Evolutionary conservation across 2,329 filamentous ascomycete genomes (phyloP), one percentile per base, ranked within the genome.

Genomic region (Ambrosiella cleistominuta): DNA sequence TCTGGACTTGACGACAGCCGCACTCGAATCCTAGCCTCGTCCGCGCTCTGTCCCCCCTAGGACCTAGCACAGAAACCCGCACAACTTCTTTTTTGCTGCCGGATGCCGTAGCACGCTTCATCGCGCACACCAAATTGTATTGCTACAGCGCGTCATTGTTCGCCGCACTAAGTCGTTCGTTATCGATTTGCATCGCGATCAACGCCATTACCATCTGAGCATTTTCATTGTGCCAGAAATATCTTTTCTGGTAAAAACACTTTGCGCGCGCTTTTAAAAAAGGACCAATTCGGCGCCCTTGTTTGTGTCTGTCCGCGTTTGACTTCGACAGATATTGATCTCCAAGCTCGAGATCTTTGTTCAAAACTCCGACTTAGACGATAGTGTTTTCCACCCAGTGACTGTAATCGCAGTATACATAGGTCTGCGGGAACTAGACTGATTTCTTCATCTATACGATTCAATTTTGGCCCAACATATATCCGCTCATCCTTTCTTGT

Each of bases 1-100:
- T 42, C 15, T 49, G 45, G 12, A 38, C 13, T 44, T 15, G 57
- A 54, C 11, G 44, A 44, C 53, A 55, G 53, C 53, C 53, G 53
- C 38, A 55, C 40, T 55, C 53, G 38, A 55, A 55, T 42, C 53
- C 47, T 51, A 51, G 47, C 47, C 47, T 51, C 27, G 47, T 19
- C 19, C 47, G 47, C 27, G 47, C 47, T 49, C 45, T 27, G 8
- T 35, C 47, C 17, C 17, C 47, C 47, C 47, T 51, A 51, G 47
- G 35, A 51, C 19, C 19, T n/a, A 42, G 11, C 11, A 42, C 39
- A 27, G 27, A 27, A 27, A 27, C 4, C 27, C 4, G 27, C 4
- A 27, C 27, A 27, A 27, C 27, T 47, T 47, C 19, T 47, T 35
- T 51, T 19, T 11, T 51, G 19, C 47, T 51, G 27, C 47, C 11